Conservation (phyloP, 371 early-diverging fungal genomes). For the Rhizopus arrhizus region DNA sequence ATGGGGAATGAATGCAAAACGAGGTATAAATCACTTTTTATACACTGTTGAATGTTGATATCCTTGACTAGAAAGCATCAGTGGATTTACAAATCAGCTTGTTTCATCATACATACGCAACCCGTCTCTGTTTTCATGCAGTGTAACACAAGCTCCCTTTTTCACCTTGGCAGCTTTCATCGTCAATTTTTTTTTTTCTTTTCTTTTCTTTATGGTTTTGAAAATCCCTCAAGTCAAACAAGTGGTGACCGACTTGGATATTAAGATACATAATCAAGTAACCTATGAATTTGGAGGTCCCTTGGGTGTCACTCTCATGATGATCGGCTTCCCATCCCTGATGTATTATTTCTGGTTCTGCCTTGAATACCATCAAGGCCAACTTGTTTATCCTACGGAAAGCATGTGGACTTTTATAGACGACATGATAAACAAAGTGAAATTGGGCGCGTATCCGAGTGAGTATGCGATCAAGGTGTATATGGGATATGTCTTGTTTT, state of each 20-base stretch:
- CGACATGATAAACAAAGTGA: conserved; percentile 44
- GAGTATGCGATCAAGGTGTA: conserved; percentile 61
- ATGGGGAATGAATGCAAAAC: too few relatives aligned
- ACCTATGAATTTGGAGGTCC: conserved; percentile 78
- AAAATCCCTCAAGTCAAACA: conserved; percentile 20
- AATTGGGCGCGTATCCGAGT: conserved; percentile 56
- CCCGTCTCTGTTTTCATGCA: too few relatives aligned
- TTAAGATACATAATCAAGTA: conserved; percentile 62
- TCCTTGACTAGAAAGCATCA: too few relatives aligned
- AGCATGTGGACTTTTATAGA: conserved; percentile 44
- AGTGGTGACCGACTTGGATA: conserved; percentile 45
- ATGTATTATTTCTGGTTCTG: conserved; percentile 79
- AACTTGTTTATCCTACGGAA: conserved; percentile 52
- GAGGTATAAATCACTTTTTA: too few relatives aligned
- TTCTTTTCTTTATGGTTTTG: too few relatives aligned
- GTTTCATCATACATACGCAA: too few relatives aligned
- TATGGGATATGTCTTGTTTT: conserved; percentile 57
- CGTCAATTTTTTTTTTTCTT: too few relatives aligned
- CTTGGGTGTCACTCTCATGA: conserved; percentile 68
- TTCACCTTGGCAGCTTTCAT: too few relatives aligned
- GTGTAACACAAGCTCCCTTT: too few relatives aligned
- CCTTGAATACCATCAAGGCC: conserved; percentile 67
- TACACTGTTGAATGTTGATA: too few relatives aligned
- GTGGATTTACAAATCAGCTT: too few relatives aligned
- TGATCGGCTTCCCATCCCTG: conserved; percentile 69